These are phyloP conservation scores for Aspergillus puulaauensis DNA, from an alignment of 2,329 filamentous ascomycete genomes.

Conservation along the genomic window DNA sequence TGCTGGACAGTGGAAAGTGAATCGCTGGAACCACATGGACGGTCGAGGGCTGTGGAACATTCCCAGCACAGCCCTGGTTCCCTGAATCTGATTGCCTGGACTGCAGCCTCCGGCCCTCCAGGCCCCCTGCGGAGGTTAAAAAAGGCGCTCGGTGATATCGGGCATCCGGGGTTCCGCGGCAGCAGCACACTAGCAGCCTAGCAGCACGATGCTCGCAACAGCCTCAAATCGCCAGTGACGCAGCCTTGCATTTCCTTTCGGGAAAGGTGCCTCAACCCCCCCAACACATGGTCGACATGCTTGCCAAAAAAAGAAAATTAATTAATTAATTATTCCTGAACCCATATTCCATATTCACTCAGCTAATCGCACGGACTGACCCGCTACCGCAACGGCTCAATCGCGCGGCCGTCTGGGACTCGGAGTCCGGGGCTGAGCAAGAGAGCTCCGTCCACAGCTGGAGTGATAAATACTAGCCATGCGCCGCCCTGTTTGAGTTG, in stretches of 20 bases:
- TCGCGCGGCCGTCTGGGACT: constrained; percentile 13
- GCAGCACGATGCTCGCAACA: constrained; percentile 2
- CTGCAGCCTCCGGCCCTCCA: neutral
- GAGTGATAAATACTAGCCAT: constrained; percentile 16
- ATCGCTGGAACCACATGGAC: constrained; percentile 15
- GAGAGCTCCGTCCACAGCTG: constrained; percentile 11
- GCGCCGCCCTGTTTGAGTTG: constrained; percentile 15
- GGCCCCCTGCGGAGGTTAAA: neutral
- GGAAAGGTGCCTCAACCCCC: constrained; percentile 9
- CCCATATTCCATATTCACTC: neutral
- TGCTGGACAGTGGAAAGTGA: neutral
- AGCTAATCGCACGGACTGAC: constrained; percentile 19
- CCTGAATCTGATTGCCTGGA: no score
- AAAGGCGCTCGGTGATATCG: constrained; percentile 18
- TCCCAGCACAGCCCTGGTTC: constrained; percentile 12
- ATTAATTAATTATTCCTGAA: neutral
- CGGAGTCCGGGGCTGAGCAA: constrained; percentile 23
- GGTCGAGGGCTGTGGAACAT: constrained; percentile 9
- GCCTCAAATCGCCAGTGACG: constrained; percentile 22
- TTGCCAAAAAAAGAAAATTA: constrained; percentile 5
- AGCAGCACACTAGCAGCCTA: neutral
- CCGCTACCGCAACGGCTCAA: constrained; percentile 24
- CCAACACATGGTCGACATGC: constrained; percentile 22
- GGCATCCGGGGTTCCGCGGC: constrained; percentile 20
- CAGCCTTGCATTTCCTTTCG: constrained; percentile 24